These are phyloP conservation scores for Calonectria pseudoreteaudii DNA, from an alignment of 2,329 filamentous ascomycete genomes.

Conservation along the genomic window DNA sequence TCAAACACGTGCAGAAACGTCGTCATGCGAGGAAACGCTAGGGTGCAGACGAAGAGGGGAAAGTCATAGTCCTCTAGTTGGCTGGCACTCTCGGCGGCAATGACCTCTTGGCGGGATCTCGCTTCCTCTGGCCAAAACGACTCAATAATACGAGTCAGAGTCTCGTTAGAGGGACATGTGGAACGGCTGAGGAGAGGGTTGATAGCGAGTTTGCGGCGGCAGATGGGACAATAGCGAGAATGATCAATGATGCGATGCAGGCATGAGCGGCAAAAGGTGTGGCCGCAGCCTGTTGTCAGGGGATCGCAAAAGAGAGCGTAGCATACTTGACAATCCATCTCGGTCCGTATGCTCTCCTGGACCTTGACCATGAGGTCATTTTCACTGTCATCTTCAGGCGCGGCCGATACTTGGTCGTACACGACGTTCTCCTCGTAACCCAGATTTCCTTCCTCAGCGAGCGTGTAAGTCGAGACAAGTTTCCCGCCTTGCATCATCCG, in stretches of 20 bases:
- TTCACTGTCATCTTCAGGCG: constrained; percentile 38
- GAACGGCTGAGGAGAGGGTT: constrained; percentile 56
- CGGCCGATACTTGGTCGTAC: constrained; percentile 53
- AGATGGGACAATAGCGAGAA: constrained; percentile 82
- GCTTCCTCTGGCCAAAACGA: constrained; percentile 78
- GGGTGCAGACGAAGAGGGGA: constrained; percentile 83
- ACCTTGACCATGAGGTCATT: constrained; percentile 61
- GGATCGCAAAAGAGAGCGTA: constrained; percentile 86
- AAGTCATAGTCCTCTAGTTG: constrained; percentile 69
- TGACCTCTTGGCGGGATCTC: constrained; percentile 65
- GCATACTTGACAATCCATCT: constrained; percentile 91
- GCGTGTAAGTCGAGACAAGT: constrained; percentile 73
- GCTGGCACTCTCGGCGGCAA: constrained; percentile 68
- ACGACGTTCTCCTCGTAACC: constrained; percentile 66
- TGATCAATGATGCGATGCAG: constrained; percentile 82
- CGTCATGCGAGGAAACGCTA: constrained; percentile 85
- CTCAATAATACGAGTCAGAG: constrained; percentile 72
- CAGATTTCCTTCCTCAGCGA: constrained; percentile 73
- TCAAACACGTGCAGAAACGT: constrained; percentile 94
- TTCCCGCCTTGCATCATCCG: constrained; percentile 65
- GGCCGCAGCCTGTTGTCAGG: constrained; percentile 86
- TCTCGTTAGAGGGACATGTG: constrained; percentile 68
- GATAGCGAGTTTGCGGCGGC: constrained; percentile 73
- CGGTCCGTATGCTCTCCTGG: constrained; percentile 71
- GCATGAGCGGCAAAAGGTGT: constrained; percentile 89